A percentile compares a stretch with the other conserved stretches of the same genome.
Conservation (phyloP, 2,329 filamentous ascomycete genomes). For the Ascochyta lentis region DNA sequence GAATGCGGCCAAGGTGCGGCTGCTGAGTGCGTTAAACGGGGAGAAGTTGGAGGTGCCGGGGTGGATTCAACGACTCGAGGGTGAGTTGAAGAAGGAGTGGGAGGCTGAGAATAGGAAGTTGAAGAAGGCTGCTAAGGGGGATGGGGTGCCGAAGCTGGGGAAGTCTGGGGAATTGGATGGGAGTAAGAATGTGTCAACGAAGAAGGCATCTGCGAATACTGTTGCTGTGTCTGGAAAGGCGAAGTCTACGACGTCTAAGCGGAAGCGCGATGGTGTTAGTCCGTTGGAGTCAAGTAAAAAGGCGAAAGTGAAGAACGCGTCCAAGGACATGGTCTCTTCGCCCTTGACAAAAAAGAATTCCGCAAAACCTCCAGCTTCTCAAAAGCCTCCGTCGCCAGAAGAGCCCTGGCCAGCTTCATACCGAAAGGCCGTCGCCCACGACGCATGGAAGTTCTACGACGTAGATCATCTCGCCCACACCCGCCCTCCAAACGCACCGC, state of each 20-base stretch:
- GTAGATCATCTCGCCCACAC: neutral
- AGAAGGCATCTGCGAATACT: neutral
- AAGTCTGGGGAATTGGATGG: neutral
- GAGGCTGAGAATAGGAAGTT: conserved; percentile 58
- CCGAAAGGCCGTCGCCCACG: neutral
- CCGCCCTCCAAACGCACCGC: neutral
- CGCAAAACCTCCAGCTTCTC: neutral
- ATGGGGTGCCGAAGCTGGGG: conserved; percentile 14
- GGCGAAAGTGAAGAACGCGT: neutral
- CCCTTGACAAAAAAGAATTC: neutral
- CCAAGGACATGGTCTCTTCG: neutral
- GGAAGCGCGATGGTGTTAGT: neutral
- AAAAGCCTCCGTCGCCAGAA: neutral
- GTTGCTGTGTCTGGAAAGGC: neutral
- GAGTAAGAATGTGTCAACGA: too few relatives aligned
- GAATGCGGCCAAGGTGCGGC: conserved; percentile 63
- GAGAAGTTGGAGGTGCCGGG: conserved; percentile 58
- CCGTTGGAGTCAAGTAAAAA: neutral
- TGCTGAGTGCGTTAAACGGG: conserved; percentile 63
- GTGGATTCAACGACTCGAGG: conserved; percentile 59
- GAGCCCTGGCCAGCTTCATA: neutral
- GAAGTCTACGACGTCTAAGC: neutral
- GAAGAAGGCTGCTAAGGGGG: conserved; percentile 38
- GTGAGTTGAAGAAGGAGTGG: conserved; percentile 65
- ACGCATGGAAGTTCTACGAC: neutral